Evolutionary conservation across 352 stramenopile species (phyloP).

Genomic region (Lagenidium giganteum): DNA sequence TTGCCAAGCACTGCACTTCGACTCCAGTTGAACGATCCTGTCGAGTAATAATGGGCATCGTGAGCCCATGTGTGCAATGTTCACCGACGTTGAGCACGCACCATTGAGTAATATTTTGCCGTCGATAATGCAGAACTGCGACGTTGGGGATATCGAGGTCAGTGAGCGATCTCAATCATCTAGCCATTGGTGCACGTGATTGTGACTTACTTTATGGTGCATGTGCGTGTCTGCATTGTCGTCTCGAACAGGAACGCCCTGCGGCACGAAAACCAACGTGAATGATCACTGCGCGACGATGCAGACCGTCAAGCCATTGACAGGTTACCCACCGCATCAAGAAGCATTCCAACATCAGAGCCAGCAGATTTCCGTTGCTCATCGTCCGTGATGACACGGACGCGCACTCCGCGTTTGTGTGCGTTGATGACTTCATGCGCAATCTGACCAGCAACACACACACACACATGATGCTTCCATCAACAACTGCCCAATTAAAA

Average conservation of each 20-base stretch:
- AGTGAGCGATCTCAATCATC: not conserved
- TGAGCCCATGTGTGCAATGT: not conserved
- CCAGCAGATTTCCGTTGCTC: slow-evolving; percentile 34
- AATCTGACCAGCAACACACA: no score
- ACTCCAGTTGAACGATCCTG: slow-evolving; percentile 67
- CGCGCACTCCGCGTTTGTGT: slow-evolving; percentile 28
- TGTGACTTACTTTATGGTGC: slow-evolving; percentile 41
- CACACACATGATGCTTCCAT: not conserved
- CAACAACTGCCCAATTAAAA: no score
- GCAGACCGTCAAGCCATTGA: not conserved
- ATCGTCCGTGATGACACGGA: slow-evolving; percentile 53
- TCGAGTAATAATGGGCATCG: no score
- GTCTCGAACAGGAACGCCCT: slow-evolving; percentile 46
- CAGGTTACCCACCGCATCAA: slow-evolving; percentile 28
- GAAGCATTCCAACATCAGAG: slow-evolving; percentile 59
- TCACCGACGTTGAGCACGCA: slow-evolving; percentile 5
- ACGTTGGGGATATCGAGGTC: not conserved
- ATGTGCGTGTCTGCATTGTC: slow-evolving; percentile 47
- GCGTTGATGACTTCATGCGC: slow-evolving; percentile 35
- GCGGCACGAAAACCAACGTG: no score
- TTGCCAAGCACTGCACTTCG: slow-evolving; percentile 45
- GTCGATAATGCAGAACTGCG: slow-evolving; percentile 54
- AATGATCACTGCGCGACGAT: no score
- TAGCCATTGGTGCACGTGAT: no score
- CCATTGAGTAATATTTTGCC: slow-evolving; percentile 44